A percentile compares a stretch with the other conserved stretches of the same genome.
These are phyloP conservation scores for Posidonia australis DNA, from an alignment of 106 monocot species.

Conservation along the genomic window DNA sequence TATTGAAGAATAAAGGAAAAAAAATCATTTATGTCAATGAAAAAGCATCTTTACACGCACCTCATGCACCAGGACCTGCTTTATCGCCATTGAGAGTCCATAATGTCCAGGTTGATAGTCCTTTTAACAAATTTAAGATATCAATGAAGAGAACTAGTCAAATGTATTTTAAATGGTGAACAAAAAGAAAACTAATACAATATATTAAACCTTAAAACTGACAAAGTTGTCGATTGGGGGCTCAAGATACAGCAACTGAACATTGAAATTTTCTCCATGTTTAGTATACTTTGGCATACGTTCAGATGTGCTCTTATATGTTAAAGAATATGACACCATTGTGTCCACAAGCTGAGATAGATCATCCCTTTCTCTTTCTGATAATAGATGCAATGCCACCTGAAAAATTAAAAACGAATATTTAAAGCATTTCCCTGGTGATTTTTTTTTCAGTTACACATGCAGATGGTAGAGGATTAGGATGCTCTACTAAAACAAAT, in stretches of 20 bases:
- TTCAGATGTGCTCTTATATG: constrained; percentile 53
- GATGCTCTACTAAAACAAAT: no score
- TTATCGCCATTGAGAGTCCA: constrained; percentile 55
- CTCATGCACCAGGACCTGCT: constrained; percentile 85
- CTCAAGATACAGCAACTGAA: constrained; percentile 43
- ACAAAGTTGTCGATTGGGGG: constrained; percentile 56
- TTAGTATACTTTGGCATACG: constrained; percentile 16
- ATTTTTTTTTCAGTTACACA: no score
- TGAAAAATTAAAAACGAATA: constrained; percentile 17
- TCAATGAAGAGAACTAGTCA: background rate
- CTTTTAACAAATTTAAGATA: constrained; percentile 21
- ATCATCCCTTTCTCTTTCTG: constrained; percentile 76
- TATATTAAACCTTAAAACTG: constrained; percentile 62
- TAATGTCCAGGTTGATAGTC: constrained; percentile 45
- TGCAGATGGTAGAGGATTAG: no score
- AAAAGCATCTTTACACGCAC: constrained; percentile 28
- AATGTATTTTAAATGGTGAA: background rate
- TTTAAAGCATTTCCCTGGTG: no score
- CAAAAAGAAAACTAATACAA: background rate
- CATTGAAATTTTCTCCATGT: constrained; percentile 35
- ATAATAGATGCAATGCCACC: constrained; percentile 80
- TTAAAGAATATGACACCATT: constrained; percentile 75
- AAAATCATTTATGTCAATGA: background rate
- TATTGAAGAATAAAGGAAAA: background rate
- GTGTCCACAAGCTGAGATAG: constrained; percentile 73